Evolutionary conservation across 306 rosid species (phyloP).

Genomic region (Corylus avellana): DNA sequence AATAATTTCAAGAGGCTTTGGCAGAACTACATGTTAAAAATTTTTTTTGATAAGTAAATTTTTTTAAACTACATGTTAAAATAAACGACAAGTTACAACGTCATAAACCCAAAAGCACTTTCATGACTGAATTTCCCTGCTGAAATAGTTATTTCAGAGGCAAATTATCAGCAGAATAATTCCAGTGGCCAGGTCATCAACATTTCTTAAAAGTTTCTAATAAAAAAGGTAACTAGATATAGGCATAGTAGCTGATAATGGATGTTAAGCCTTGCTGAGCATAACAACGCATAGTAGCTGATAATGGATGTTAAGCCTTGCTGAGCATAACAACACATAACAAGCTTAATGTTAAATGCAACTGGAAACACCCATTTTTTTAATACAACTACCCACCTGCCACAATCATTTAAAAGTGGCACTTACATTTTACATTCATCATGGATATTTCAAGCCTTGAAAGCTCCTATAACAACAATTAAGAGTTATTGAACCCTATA

Average conservation of each 20-base stretch:
- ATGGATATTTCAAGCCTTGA: neutral
- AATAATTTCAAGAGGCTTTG: neutral
- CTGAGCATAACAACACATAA: neutral
- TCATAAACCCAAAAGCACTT: neutral
- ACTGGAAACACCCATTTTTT: neutral
- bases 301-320: neutral
- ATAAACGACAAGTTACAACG: neutral
- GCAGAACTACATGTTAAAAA: neutral
- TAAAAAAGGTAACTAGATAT: neutral
- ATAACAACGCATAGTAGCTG: neutral
- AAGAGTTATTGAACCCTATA: neutral
- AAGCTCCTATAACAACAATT: neutral
- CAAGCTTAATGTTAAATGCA: neutral
- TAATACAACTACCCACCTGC: neutral
- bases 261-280: neutral
- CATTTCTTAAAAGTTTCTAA: neutral
- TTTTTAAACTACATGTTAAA: neutral
- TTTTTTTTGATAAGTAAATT: too few relatives aligned
- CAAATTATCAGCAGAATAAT: neutral
- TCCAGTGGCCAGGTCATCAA: neutral
- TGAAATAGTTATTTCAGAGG: neutral
- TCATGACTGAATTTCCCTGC: neutral
- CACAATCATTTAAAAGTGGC: neutral
- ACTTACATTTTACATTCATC: conserved; percentile 5
- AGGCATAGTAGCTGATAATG: neutral